Percentiles rank a stretch among this genome's conserved stretches.
phyloP scores from a whole-genome alignment of 176 grass and related monocot genomes.

The Aegilops umbellulata region DNA sequence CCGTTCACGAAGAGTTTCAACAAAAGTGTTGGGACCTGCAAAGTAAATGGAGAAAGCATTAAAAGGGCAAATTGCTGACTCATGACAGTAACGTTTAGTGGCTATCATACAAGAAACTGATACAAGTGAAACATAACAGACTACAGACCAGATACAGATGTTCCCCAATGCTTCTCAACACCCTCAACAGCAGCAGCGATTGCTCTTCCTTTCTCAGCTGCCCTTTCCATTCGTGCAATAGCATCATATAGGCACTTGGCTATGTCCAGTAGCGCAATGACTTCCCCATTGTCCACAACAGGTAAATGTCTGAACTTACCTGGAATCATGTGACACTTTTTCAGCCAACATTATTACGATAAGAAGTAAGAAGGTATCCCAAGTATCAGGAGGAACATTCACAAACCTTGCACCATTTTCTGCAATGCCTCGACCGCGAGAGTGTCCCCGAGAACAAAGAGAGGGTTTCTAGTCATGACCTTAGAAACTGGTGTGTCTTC shows the following conservation, averaged over 20 bases:
- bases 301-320: constrained; percentile 98
- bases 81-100: not conserved
- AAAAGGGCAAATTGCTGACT: not conserved
- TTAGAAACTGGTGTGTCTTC: constrained; percentile 95
- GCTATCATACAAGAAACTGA: not conserved
- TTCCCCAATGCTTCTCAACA: constrained; percentile 89
- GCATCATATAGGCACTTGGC: constrained; percentile 99
- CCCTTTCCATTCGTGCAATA: constrained; percentile 95
- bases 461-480: constrained; percentile 91
- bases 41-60: constrained; percentile 19
- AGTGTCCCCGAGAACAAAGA: constrained; percentile 87
- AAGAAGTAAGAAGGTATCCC: not conserved
- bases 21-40: constrained; percentile 93
- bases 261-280: constrained; percentile 93
- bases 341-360: not conserved
- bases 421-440: constrained; percentile 92
- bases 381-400: not conserved
- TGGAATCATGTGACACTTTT: constrained; percentile 36
- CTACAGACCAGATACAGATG: constrained; percentile 68
- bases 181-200: constrained; percentile 96
- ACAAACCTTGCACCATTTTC: constrained; percentile 98
- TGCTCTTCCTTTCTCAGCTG: constrained; percentile 98
- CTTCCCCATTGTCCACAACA: constrained; percentile 96
- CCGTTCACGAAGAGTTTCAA: constrained; percentile 84
- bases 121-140: not conserved